Evolutionary conservation across 371 early-diverging fungal species (phyloP).

Genomic region (Mucor mucedo): DNA sequence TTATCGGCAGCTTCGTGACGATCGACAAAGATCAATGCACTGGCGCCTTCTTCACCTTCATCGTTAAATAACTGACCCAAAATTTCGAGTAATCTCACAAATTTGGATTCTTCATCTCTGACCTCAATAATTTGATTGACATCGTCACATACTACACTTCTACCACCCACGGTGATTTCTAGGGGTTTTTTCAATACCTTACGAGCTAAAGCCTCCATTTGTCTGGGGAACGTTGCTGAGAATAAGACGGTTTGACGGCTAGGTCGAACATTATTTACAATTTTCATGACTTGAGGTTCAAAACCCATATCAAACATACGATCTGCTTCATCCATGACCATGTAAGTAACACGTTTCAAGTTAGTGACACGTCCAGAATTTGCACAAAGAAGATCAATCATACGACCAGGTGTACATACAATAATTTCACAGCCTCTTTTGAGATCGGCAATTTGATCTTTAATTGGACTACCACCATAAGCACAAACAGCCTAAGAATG

Average conservation of each 20-base stretch:
- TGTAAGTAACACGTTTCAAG: constrained; percentile 89
- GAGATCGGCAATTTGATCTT: constrained; percentile 97
- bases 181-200: constrained; percentile 89
- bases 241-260: constrained; percentile 92
- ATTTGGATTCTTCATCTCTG: constrained; percentile 83
- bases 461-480: constrained; percentile 98
- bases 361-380: constrained; percentile 97
- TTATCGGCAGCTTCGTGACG: constrained; percentile 95
- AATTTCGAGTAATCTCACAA: constrained; percentile 86
- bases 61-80: constrained; percentile 81
- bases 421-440: constrained; percentile 98
- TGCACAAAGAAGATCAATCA: constrained; percentile 98
- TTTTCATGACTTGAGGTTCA: constrained; percentile 97
- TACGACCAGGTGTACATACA: constrained; percentile 99
- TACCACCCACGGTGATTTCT: constrained; percentile 95
- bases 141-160: constrained; percentile 87
- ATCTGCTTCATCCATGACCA: constrained; percentile 99
- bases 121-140: constrained; percentile 93
- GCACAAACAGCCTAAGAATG: constrained; percentile 82
- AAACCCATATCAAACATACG: constrained; percentile 99
- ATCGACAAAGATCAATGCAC: constrained; percentile 93
- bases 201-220: constrained; percentile 97
- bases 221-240: constrained; percentile 96
- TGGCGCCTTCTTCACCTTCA: constrained; percentile 58
- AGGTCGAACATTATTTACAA: constrained; percentile 96